Conservation (phyloP, 2,329 filamentous ascomycete species). For the Penicillium sp. region DNA sequence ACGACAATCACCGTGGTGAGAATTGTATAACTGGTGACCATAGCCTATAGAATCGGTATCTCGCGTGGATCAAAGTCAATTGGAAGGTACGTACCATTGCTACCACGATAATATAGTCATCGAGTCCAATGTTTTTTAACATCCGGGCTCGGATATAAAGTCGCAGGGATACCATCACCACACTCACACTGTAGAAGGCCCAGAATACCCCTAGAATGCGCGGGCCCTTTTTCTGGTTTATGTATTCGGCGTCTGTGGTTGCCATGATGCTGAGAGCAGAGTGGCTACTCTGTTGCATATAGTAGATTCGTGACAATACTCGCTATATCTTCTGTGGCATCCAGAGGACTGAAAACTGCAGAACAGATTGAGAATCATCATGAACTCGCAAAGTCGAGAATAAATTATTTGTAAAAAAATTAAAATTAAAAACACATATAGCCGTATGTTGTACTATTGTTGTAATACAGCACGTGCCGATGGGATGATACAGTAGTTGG, state of each 20-base stretch:
- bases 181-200: conserved; percentile 29
- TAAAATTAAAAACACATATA: too few species aligned
- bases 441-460: too few species aligned
- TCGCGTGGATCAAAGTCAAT: background rate
- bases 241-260: background rate
- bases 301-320: background rate
- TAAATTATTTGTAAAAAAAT: background rate
- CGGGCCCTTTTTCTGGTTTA: conserved; percentile 33
- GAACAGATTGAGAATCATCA: too few species aligned
- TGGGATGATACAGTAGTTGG: background rate
- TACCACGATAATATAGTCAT: conserved; percentile 39
- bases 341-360: background rate
- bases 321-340: background rate
- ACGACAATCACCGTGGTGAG: conserved; percentile 37
- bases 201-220: conserved; percentile 32
- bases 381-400: background rate
- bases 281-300: too few species aligned
- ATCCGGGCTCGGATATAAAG: conserved; percentile 33
- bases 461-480: background rate
- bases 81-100: conserved; percentile 30
- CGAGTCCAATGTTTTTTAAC: conserved; percentile 31
- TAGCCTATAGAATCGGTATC: conserved; percentile 12
- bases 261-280: background rate
- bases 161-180: conserved; percentile 31
- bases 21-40: conserved; percentile 31